Base-by-base conservation (phyloP, 2,329 filamentous ascomycete genomes). In the Nemania sp. region DNA sequence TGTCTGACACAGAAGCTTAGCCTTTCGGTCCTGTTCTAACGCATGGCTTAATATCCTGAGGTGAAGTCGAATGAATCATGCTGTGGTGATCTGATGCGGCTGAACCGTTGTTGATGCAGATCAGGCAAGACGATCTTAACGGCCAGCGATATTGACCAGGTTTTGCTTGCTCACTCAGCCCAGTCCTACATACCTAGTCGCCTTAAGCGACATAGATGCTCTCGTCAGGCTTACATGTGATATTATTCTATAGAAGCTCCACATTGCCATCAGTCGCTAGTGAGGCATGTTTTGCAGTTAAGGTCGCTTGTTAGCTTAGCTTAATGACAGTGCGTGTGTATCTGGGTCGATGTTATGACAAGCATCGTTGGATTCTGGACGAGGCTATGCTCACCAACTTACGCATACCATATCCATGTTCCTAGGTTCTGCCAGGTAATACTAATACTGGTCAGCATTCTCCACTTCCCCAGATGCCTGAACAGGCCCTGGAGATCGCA, bases 401-500 rank as follows among this genome's bases (percentile, higher is more conserved):
- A 22, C 32, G 18, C 3, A 5, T 10, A 41, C 11, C 24, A 13
- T 26, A 20, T 45, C 27, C 35, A 32, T 47, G 15, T 49, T 27
- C 49, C 54, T 32, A 18, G 41, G 32, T 18, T 15, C 13, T 41
- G n/a, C n/a, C n/a, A 41, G 24, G 26, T 5, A n/a, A 35, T 20
- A 53, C 26, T n/a, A n/a, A 41, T 13, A n/a, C 27, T 7, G 26
- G 52, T 61, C 26, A 20, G 35, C 49, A 13, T 35, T 58, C 62
- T 45, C 62, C 66, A 58, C 62, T 68, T 66, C 66, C 66, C 62
- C 66, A 49, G 65, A 59, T 57, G 51, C 62, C 27, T 58, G 56
- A n/a, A 45, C n/a, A n/a, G n/a, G n/a, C n/a, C n/a, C n/a, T n/a
- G n/a, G n/a, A 53, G 43, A 51, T 49, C 29, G 26, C 49, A 24